A percentile compares a stretch with the other conserved stretches of the same genome.
Conservation (phyloP, 2,329 filamentous ascomycete genomes). For the Lasiodiplodia theobromae region DNA sequence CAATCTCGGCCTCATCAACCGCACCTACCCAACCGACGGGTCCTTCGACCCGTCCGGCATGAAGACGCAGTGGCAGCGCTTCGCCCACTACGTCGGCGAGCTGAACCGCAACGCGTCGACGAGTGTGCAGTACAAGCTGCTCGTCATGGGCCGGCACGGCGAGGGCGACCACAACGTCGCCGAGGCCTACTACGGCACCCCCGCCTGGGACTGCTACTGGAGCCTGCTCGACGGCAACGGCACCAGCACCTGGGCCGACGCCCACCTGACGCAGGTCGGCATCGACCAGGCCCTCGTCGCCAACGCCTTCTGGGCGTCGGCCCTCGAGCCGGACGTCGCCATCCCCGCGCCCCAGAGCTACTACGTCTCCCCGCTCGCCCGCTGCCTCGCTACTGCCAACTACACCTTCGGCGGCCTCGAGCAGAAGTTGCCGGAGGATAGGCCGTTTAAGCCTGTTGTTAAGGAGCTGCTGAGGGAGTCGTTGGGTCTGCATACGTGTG, state of each 20-base stretch:
- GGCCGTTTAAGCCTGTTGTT: constrained; percentile 64
- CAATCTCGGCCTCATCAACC: constrained; percentile 72
- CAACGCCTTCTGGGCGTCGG: constrained; percentile 64
- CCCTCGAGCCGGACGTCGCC: constrained; percentile 56
- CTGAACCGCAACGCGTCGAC: constrained; percentile 59
- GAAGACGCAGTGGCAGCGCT: constrained; percentile 70
- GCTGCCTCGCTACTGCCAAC: constrained; percentile 69
- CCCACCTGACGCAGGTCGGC: constrained; percentile 66
- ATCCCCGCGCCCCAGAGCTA: constrained; percentile 69
- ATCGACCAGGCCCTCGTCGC: constrained; percentile 64
- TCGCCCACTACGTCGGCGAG: constrained; percentile 63
- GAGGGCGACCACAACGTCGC: constrained; percentile 72
- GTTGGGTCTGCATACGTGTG: constrained; percentile 73
- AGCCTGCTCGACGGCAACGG: constrained; percentile 68
- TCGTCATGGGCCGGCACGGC: constrained; percentile 74
- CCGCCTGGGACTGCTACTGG: constrained; percentile 77
- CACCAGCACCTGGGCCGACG: constrained; percentile 69
- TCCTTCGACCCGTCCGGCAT: constrained; percentile 46
- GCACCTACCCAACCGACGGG: constrained; percentile 64
- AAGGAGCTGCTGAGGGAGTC: constrained; percentile 73
- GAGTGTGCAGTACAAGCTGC: constrained; percentile 67
- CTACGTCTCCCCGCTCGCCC: constrained; percentile 69
- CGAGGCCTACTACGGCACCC: constrained; percentile 71
- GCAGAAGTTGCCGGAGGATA: constrained; percentile 53
- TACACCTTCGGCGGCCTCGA: constrained; percentile 65